Conservation (phyloP, 805 yeast genomes). For the Tetrapisispora iriomotensis region DNA sequence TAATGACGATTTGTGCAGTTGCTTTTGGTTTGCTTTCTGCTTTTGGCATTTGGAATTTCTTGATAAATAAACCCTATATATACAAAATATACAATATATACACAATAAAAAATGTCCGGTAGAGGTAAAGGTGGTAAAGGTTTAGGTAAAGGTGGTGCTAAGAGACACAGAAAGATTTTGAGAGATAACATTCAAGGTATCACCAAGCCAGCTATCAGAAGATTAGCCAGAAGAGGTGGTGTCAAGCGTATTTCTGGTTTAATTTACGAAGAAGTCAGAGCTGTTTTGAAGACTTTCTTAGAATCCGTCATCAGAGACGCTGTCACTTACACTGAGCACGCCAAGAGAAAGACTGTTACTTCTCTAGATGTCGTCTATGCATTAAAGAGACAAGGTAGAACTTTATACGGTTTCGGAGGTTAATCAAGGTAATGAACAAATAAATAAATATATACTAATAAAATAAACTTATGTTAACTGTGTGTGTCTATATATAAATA, state of each 20-base stretch:
- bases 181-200: slow-evolving; percentile 99
- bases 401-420: slow-evolving; percentile 99
- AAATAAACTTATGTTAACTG: background rate
- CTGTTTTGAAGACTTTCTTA: slow-evolving; percentile 88
- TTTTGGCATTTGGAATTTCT: too few relatives aligned
- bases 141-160: slow-evolving; percentile 99
- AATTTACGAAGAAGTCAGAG: slow-evolving; percentile 98
- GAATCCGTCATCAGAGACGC: slow-evolving; percentile 98
- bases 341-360: slow-evolving; percentile 99
- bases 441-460: slow-evolving; percentile 1
- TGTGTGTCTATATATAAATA: background rate
- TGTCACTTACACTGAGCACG: slow-evolving; percentile 99
- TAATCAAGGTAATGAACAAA: slow-evolving; percentile 31
- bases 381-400: slow-evolving; percentile 99
- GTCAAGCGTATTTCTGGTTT: slow-evolving; percentile 99
- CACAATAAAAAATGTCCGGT: slow-evolving; percentile 66
- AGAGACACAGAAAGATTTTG: slow-evolving; percentile 98
- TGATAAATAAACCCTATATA: background rate
- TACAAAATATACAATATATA: slow-evolving; percentile 2
- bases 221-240: slow-evolving; percentile 99
- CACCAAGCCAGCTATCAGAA: slow-evolving; percentile 99
- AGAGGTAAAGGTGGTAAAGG: slow-evolving; percentile 99
- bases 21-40: too few relatives aligned
- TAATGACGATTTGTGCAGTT: too few relatives aligned
- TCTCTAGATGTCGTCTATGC: slow-evolving; percentile 98